Percentiles rank a stretch among this genome's conserved stretches.
phyloP scores from a whole-genome alignment of 2,329 filamentous ascomycete genomes.

The Fusarium mexicanum region DNA sequence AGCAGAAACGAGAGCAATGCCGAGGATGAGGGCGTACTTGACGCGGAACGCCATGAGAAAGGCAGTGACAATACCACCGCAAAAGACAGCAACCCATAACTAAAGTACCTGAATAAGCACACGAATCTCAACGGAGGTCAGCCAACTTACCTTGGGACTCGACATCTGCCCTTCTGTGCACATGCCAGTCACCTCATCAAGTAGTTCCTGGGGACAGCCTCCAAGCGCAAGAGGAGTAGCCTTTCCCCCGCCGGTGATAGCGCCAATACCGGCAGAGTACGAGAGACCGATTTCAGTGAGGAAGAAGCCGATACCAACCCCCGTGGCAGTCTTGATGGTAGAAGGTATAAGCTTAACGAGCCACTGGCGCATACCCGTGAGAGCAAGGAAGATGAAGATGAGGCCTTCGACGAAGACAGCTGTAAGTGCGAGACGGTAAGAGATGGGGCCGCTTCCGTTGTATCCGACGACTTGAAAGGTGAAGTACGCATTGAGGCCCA shows the following conservation, averaged over 20 bases:
- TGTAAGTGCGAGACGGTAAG: constrained; percentile 69
- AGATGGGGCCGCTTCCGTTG: constrained; percentile 65
- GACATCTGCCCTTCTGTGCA: constrained; percentile 75
- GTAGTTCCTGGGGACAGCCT: constrained; percentile 71
- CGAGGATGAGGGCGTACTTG: constrained; percentile 79
- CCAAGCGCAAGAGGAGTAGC: constrained; percentile 80
- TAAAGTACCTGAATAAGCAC: constrained; percentile 42
- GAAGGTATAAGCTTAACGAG: constrained; percentile 72
- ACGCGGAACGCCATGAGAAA: constrained; percentile 83
- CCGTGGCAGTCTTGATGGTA: constrained; percentile 72
- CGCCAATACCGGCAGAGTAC: constrained; percentile 84
- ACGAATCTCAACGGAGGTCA: too few relatives aligned
- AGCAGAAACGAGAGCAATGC: constrained; percentile 76
- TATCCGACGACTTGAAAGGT: constrained; percentile 73
- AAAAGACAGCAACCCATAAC: constrained; percentile 88
- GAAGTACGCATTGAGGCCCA: constrained; percentile 76
- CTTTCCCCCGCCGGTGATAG: constrained; percentile 73
- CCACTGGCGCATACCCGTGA: constrained; percentile 79
- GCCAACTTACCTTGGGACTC: constrained; percentile 69
- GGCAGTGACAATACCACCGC: constrained; percentile 80
- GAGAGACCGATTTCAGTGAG: constrained; percentile 73
- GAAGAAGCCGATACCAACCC: constrained; percentile 72
- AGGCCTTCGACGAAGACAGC: constrained; percentile 73
- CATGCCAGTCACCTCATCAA: constrained; percentile 57
- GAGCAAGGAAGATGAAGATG: constrained; percentile 70